phyloP scores from a whole-genome alignment of 2,329 filamentous ascomycete genomes.

The Passalora sequoiae region DNA sequence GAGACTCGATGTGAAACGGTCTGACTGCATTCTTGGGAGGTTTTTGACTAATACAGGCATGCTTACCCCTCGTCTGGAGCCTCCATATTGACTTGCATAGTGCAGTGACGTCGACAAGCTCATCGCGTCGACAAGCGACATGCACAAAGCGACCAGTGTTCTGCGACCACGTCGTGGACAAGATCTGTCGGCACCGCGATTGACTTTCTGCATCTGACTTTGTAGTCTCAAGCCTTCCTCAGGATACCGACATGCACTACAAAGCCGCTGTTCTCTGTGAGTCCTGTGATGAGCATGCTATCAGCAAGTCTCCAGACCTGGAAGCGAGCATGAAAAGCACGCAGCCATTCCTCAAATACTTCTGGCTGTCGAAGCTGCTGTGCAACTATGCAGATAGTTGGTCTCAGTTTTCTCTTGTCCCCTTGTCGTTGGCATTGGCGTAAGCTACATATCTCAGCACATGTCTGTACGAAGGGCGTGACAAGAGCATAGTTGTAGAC shows the following conservation, averaged over 20 bases:
- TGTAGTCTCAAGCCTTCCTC: too few relatives aligned
- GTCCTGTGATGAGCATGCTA: conserved; percentile 51
- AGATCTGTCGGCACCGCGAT: too few relatives aligned
- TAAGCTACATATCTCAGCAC: conserved; percentile 65
- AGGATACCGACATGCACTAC: conserved; percentile 74
- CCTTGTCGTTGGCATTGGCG: conserved; percentile 32
- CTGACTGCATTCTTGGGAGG: too few relatives aligned
- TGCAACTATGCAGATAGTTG: conserved; percentile 73
- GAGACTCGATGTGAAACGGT: too few relatives aligned
- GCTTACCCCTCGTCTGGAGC: too few relatives aligned
- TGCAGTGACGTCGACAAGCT: too few relatives aligned
- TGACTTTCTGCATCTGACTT: too few relatives aligned
- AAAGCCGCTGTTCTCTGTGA: conserved; percentile 67
- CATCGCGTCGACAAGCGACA: too few relatives aligned
- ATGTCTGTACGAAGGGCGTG: conserved; percentile 68
- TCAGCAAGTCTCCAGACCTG: conserved; percentile 71
- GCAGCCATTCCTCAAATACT: conserved; percentile 78
- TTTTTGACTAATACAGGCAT: too few relatives aligned
- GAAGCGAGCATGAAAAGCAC: conserved; percentile 62
- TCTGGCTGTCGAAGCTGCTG: conserved; percentile 83
- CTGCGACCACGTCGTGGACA: too few relatives aligned
- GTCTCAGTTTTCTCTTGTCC: conserved; percentile 29
- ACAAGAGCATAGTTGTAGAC: conserved; percentile 91
- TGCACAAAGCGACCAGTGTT: too few relatives aligned
- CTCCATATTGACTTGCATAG: too few relatives aligned